phyloP scores from a whole-genome alignment of 1,139 yeast species.

The Sporopachydermia cereana region DNA sequence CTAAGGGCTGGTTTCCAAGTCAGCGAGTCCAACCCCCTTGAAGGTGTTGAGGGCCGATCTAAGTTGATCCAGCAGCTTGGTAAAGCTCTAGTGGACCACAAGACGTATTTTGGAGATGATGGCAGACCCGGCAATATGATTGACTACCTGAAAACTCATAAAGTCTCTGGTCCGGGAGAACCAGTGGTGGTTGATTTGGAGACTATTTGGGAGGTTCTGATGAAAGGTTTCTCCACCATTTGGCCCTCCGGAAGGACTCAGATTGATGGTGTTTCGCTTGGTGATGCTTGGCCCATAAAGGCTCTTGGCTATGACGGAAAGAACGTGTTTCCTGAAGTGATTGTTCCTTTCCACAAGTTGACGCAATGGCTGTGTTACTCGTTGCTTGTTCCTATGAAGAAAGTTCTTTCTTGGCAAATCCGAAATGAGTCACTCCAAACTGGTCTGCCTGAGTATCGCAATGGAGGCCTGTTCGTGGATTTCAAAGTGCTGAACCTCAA shows the following conservation, averaged over 20 bases:
- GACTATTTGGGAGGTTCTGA: conserved; percentile 38
- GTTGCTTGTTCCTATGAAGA: conserved; percentile 36
- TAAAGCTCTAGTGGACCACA: conserved; percentile 25
- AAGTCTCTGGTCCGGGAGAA: conserved; percentile 8
- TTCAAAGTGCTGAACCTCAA: conserved; percentile 37
- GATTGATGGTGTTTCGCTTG: conserved; percentile 36
- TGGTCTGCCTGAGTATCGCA: conserved; percentile 52
- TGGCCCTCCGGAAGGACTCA: conserved; percentile 49
- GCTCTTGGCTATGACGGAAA: conserved; percentile 17
- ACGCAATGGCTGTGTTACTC: conserved; percentile 57
- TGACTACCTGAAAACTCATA: conserved; percentile 28
- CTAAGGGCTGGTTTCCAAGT: conserved; percentile 33
- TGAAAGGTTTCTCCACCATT: conserved; percentile 39
- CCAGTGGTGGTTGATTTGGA: conserved; percentile 26
- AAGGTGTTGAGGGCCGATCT: conserved; percentile 41
- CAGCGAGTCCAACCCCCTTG: conserved; percentile 31
- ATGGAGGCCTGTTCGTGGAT: conserved; percentile 49
- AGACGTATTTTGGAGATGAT: conserved; percentile 32
- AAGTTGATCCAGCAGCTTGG: conserved; percentile 35
- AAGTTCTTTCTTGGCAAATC: conserved; percentile 30
- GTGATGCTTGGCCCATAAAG: conserved; percentile 45
- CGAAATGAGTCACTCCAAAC: conserved; percentile 35
- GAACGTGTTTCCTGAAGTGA: conserved; percentile 22
- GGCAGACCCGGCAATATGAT: conserved; percentile 45
- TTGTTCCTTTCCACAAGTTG: conserved; percentile 48